Base-by-base conservation (phyloP, 2,329 filamentous ascomycete species). In the Chlorencoelia australis region DNA sequence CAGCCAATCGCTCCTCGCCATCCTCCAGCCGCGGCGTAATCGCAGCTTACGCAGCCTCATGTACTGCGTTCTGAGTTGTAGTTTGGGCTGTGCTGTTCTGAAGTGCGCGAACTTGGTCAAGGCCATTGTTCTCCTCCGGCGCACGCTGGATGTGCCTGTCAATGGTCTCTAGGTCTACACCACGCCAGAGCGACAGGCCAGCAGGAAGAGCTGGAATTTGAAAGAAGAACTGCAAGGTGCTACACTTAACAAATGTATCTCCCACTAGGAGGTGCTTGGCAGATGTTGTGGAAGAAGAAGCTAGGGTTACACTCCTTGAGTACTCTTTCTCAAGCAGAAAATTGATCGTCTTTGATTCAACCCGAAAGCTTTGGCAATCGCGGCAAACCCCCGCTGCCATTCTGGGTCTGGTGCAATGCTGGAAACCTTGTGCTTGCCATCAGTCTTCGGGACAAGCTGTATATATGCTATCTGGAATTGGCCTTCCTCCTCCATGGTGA, bases 201-300 rank as follows among this genome's bases (percentile, higher is more conserved):
- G 33, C 25, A 36, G 25, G 25, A 29, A 36, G 33, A 11, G 25
- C 25, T 30, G 33, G 33, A 15, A 36, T 36, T 20, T 21, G 25
- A 29, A 44, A 33, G 29, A 44, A 41, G 28, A 41, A 44, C 20
- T 33, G 30, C 21, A 28, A 33, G 30, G 33, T 33, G 30, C 33
- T 38, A 11, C 33, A 5, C 22, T 30, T 36, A 7, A 36, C 25
- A 33, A 33, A 31, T 22, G 22, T 36, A 36, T 22, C 25, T 36
- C 24, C 33, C 25, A 36, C 25, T 20, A 20, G 24, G 16, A 29
- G 15, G 33, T 36, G 25, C 25, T 36, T 36, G 14, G 25, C 33
- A 36, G 25, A 36, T 36, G 25, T 36, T 40, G 28, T 35, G 22
- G 13, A 38, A 33, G 30, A 38, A 38, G 30, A 38, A 38, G 30